Base-by-base conservation (phyloP, 2,329 filamentous ascomycete genomes). In the Botrytis fabae region DNA sequence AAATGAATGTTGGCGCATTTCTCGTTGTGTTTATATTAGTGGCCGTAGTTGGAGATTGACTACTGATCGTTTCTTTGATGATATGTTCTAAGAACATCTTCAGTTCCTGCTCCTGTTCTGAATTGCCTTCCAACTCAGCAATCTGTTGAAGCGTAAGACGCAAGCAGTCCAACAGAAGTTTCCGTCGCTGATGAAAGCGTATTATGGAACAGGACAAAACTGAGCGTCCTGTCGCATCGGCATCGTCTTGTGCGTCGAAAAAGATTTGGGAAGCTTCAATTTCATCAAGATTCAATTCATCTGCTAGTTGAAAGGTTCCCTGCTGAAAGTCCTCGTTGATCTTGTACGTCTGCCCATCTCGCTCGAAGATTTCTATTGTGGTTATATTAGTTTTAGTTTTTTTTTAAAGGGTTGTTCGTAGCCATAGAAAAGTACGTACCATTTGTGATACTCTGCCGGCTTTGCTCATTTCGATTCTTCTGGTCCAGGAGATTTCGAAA, bases 311-410 rank as follows among this genome's bases (percentile, higher is more conserved):
- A 46, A 97, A 86, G 38, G 91, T 89, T 77, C 92, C 90, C 82
- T 97, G 92, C 80, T 95, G 90, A 82, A 99, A 98, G 75, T 94
- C 91, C 72, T 93, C 88, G 82, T 97, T 98, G 84, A 99, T 85
- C 35, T 87, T 85, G 82, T 94, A 98, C 79, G 95, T 89, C 48
- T 89, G 87, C 75, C 90, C 91, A 77, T 89, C 88, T 73, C 97
- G 83, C 48, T 85, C 89, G 77, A 98, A 86, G 81, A 93, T 95
- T 73, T 93, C 94, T 96, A 77, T 71, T 46, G 69, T 74, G 79
- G 77, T 69, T 71, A 61, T 42, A 35, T 61, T 28, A 68, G 40
- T 28, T 57, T 42, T 54, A 35, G 12, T 6, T 6, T 18, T 51
- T 51, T 57, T 12, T 32, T 38, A 38, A 14, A 32, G 22, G 48